Conservation (phyloP, 768 basidiomycete genomes). For the Neoboletus magnificus region DNA sequence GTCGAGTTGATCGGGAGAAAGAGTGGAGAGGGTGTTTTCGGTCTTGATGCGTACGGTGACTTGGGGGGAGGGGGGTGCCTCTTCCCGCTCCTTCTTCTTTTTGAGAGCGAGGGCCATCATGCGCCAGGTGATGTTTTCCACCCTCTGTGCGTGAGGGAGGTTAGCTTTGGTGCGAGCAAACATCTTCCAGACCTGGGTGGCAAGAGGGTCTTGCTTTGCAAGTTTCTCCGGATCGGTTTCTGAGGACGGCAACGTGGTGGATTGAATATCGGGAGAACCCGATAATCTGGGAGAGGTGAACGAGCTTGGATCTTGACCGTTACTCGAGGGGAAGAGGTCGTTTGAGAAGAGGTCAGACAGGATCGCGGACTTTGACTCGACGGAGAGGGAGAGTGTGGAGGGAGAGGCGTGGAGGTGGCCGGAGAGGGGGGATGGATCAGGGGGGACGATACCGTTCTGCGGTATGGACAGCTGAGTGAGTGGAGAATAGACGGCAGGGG, state of each 20-base stretch:
- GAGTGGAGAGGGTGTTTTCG: constrained; percentile 12
- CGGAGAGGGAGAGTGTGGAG: constrained; percentile 40
- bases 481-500: constrained; percentile 40
- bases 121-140: constrained; percentile 98
- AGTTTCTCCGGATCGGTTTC: constrained; percentile 62
- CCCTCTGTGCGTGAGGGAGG: constrained; percentile 87
- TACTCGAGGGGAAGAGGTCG: constrained; percentile 49
- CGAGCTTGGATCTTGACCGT: constrained; percentile 41
- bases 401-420: constrained; percentile 37
- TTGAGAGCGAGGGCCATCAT: constrained; percentile 96
- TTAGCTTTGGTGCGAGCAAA: constrained; percentile 88
- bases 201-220: constrained; percentile 84
- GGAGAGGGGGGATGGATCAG: constrained; percentile 35
- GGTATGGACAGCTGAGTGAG: constrained; percentile 38
- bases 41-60: constrained; percentile 20
- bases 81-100: constrained; percentile 80
- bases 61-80: constrained; percentile 9
- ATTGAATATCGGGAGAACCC: constrained; percentile 65
- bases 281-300: constrained; percentile 65
- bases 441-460: constrained; percentile 29
- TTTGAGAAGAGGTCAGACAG: constrained; percentile 70
- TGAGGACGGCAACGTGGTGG: constrained; percentile 35
- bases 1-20: not conserved
- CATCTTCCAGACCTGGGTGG: constrained; percentile 97
- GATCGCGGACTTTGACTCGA: constrained; percentile 59